Percentiles rank a stretch among this genome's conserved stretches.
Conservation (phyloP, 1,284 basidiomycete species). For the Taiwanofungus camphoratus region DNA sequence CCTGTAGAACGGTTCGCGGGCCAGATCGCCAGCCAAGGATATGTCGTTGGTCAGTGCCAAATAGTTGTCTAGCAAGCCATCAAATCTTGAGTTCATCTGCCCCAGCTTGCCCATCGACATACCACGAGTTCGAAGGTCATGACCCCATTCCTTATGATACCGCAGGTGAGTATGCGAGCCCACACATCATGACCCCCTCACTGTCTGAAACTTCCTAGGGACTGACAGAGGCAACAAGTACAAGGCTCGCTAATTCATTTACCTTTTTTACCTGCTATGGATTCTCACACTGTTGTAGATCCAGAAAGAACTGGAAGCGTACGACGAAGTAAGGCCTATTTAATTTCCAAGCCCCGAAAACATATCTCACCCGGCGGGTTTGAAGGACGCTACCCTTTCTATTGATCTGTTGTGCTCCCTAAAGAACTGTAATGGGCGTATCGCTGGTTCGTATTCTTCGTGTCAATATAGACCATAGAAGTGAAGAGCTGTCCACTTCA, state of each 20-base stretch:
- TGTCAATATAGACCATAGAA: neutral
- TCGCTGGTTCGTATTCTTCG: slow-evolving; percentile 53
- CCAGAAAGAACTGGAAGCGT: slow-evolving; percentile 78
- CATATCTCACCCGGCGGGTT: neutral
- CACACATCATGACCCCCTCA: neutral
- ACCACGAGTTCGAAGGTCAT: slow-evolving; percentile 88
- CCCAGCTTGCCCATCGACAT: slow-evolving; percentile 73
- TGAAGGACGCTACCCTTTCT: slow-evolving; percentile 69
- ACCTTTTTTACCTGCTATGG: neutral
- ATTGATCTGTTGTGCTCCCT: slow-evolving; percentile 71
- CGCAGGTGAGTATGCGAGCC: slow-evolving; percentile 47
- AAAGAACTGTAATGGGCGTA: slow-evolving; percentile 83
- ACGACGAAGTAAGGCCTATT: slow-evolving; percentile 62
- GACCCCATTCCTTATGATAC: slow-evolving; percentile 83
- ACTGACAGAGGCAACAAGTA: slow-evolving; percentile 87
- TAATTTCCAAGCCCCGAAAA: neutral
- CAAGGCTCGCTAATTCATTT: slow-evolving; percentile 48
- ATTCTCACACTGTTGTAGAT: slow-evolving; percentile 41
- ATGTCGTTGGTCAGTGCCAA: slow-evolving; percentile 52
- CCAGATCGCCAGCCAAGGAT: slow-evolving; percentile 88
- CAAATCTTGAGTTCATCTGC: slow-evolving; percentile 1
- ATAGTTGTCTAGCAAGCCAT: neutral
- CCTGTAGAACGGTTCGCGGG: slow-evolving; percentile 87
- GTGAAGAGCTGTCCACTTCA: slow-evolving; percentile 25
- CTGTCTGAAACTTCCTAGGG: slow-evolving; percentile 28